Evolutionary conservation across 2,329 filamentous ascomycete species (phyloP).

Genomic region (Cadophora luteo-olivacea): DNA sequence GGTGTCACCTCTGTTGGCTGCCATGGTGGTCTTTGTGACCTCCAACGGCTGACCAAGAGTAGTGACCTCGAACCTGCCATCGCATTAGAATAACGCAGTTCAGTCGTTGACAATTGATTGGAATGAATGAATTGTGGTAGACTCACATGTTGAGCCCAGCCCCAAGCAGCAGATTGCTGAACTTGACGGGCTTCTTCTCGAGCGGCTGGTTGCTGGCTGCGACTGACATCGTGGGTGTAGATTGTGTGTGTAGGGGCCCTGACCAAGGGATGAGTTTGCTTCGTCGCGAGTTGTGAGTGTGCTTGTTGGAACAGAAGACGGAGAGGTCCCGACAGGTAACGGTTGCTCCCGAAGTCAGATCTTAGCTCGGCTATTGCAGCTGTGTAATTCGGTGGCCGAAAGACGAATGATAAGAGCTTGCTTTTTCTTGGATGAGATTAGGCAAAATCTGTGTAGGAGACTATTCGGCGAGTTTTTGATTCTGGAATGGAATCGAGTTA

Average conservation of each 20-base stretch:
- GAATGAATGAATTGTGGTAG: neutral
- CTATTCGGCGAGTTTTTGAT: conserved; percentile 20
- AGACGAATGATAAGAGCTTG: conserved; percentile 5
- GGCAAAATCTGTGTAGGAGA: neutral
- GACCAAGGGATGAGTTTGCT: conserved; percentile 97
- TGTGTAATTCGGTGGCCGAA: conserved; percentile 13
- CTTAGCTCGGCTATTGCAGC: conserved; percentile 19
- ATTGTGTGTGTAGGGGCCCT: conserved; percentile 73
- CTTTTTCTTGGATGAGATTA: conserved; percentile 2
- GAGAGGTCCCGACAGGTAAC: conserved; percentile 5
- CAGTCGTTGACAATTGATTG: neutral
- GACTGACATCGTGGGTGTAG: conserved; percentile 67
- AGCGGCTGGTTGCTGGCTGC: conserved; percentile 56
- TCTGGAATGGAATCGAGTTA: neutral
- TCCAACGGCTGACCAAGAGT: conserved; percentile 82
- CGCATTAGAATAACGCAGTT: conserved; percentile 15
- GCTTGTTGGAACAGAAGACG: conserved; percentile 4
- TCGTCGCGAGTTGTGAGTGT: conserved; percentile 65
- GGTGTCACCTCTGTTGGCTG: conserved; percentile 89
- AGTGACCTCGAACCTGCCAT: conserved; percentile 54
- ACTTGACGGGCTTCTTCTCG: conserved; percentile 99
- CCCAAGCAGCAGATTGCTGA: conserved; percentile 87
- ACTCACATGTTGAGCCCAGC: conserved; percentile 45
- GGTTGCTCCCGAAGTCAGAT: conserved; percentile 16
- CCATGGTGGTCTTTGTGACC: conserved; percentile 99